phyloP scores from a whole-genome alignment of 2,329 filamentous ascomycete species.

The Colletotrichum lini region DNA sequence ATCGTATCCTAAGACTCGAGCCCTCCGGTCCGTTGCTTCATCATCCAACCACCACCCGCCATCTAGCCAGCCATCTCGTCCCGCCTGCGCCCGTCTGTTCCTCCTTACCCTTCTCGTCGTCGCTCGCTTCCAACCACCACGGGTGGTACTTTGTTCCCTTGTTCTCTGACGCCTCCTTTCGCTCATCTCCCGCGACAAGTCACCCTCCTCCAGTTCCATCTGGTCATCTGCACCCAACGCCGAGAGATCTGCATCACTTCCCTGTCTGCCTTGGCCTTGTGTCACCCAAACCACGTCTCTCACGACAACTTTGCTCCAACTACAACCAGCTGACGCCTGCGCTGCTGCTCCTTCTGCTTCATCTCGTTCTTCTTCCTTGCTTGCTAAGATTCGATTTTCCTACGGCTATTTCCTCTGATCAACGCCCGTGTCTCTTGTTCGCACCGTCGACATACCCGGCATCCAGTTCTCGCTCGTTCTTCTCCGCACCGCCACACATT shows the following conservation, averaged over 20 bases:
- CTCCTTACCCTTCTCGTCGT: constrained; percentile 32
- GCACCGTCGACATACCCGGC: not conserved
- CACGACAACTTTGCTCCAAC: constrained; percentile 1
- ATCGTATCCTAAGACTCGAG: not conserved
- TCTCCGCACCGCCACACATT: not conserved
- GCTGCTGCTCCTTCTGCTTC: too few species aligned
- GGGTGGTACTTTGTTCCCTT: constrained; percentile 15
- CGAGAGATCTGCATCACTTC: constrained; percentile 29
- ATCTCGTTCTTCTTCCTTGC: not conserved
- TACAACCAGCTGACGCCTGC: constrained; percentile 25
- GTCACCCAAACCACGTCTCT: constrained; percentile 6
- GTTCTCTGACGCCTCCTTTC: not conserved
- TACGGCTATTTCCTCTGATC: not conserved
- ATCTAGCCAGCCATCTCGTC: constrained; percentile 25
- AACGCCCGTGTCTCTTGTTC: not conserved
- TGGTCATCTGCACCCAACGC: constrained; percentile 35
- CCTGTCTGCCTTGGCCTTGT: constrained; percentile 16
- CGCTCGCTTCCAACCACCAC: constrained; percentile 10
- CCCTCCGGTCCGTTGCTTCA: constrained; percentile 37
- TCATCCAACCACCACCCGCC: constrained; percentile 20
- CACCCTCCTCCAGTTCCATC: not conserved
- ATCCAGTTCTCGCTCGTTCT: not conserved
- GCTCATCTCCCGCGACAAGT: constrained; percentile 16
- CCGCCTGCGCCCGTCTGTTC: constrained; percentile 33
- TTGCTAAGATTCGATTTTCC: not conserved